Conservation (phyloP, 345 rosid genomes). For the Citrus medica region DNA sequence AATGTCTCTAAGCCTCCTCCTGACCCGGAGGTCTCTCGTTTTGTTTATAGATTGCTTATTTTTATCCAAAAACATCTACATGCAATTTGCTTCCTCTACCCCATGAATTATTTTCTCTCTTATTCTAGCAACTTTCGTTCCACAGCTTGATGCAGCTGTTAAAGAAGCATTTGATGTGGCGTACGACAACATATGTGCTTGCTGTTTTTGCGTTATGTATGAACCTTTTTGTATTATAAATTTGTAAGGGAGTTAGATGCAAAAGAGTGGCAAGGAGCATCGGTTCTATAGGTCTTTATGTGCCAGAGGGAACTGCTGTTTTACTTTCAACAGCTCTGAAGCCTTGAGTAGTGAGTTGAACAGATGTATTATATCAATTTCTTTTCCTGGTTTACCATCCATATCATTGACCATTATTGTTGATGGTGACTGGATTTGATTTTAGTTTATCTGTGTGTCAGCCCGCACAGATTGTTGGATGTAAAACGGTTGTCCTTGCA, state of each 20-base stretch:
- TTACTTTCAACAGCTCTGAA: constrained; percentile 89
- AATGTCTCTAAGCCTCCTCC: constrained; percentile 68
- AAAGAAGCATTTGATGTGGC: constrained; percentile 89
- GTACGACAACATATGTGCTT: constrained; percentile 50
- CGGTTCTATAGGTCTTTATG: constrained; percentile 93
- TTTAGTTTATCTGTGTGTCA: constrained; percentile 22
- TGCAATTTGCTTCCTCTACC: neutral
- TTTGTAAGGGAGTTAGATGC: constrained; percentile 73
- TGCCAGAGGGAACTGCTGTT: constrained; percentile 90
- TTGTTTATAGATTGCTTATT: neutral
- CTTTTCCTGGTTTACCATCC: constrained; percentile 3
- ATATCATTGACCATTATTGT: neutral
- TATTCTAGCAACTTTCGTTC: neutral
- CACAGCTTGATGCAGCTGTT: constrained; percentile 56
- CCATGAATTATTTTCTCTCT: neutral
- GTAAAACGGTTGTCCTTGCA: constrained; percentile 79
- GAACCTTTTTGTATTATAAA: neutral
- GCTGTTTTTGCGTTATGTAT: neutral
- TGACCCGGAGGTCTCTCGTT: constrained; percentile 50
- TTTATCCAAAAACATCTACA: neutral
- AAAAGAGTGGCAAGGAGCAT: constrained; percentile 84
- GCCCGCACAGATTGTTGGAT: constrained; percentile 97
- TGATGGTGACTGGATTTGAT: neutral
- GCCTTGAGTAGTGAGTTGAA: constrained; percentile 74
- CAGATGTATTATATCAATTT: neutral